Evolutionary conservation across 768 basidiomycete species (phyloP), one percentile per base, ranked within the genome.

Genomic region (Artomyces pyxidatus): DNA sequence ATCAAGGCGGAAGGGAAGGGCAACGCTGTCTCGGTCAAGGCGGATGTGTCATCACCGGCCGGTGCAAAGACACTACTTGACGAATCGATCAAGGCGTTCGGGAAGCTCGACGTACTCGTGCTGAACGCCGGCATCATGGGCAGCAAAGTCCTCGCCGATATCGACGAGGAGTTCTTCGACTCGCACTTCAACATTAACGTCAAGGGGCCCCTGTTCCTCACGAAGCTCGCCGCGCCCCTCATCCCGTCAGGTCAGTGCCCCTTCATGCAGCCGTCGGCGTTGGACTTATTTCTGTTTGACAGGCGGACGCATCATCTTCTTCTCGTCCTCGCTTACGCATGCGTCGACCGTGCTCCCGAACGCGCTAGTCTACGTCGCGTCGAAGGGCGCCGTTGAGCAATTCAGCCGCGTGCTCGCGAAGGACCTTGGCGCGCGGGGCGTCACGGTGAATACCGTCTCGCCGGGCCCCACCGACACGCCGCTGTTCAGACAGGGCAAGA

Each of bases 331-430:
- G 35, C 60, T 81, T 38, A 75, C 77, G 6, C 56, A 54, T 17
- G 65, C 70, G 8, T 69, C 74, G 0, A 68, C 61, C 17, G 64
- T 81, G 28, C 62, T 67, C 5, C 72, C 79, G 0, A 72, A 73
- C 49, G 68, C 70, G 16, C 68, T 81, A 23, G 63, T 73, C 40
- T 81, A 79, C 62, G 68, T 71, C 49, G 73, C 75, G 23, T 71
- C 78, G 0, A 80, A 81, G 60, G 80, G 76, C 30, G 79, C 80
- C 1, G 67, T 81, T 46, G 79, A 81, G 58, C 80, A 81, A 53
- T 65, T 80, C 38, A 64, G 73, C 28, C 73, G 79, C 14, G 72
- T 78, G 21, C 71, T 82, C 14, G 73, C 79, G 5, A 79, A 81
- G 51, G 78, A 81, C 51, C 68, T 80, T n/a, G 78, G 76, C 3